Conservation (phyloP, 306 rosid genomes). For the Astragalus membranaceus region DNA sequence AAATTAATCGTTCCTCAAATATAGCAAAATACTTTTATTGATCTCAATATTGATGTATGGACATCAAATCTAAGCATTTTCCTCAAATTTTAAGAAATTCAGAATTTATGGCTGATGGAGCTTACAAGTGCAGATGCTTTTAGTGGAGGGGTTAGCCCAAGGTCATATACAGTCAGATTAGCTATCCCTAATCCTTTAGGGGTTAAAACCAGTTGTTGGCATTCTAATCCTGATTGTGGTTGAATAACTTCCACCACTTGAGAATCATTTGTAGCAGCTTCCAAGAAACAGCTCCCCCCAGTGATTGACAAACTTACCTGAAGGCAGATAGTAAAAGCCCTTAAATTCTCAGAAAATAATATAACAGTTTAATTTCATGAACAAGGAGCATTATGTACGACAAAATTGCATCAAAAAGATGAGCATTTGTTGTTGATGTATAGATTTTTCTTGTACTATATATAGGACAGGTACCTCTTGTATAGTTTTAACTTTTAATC, state of each 20-base stretch:
- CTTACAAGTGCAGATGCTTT: constrained; percentile 71
- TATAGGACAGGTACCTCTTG: no score
- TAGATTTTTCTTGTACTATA: no score
- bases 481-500: no score
- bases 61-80: constrained; percentile 10
- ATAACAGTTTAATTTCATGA: not conserved
- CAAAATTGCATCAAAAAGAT: no score
- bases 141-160: constrained; percentile 74
- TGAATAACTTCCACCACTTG: constrained; percentile 67
- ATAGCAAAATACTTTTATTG: not conserved
- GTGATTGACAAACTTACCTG: constrained; percentile 67
- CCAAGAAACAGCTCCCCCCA: constrained; percentile 97
- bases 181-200: constrained; percentile 81
- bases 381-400: not conserved
- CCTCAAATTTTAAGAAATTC: constrained; percentile 6
- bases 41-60: not conserved
- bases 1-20: not conserved
- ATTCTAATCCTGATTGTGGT: constrained; percentile 53
- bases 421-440: no score
- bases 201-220: constrained; percentile 58
- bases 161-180: constrained; percentile 62
- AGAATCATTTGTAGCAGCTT: constrained; percentile 70
- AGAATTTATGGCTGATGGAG: constrained; percentile 19
- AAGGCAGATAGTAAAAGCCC: constrained; percentile 10
- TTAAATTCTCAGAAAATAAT: not conserved